phyloP scores from a whole-genome alignment of 768 basidiomycete genomes.

The Lentinula raphanica region DNA sequence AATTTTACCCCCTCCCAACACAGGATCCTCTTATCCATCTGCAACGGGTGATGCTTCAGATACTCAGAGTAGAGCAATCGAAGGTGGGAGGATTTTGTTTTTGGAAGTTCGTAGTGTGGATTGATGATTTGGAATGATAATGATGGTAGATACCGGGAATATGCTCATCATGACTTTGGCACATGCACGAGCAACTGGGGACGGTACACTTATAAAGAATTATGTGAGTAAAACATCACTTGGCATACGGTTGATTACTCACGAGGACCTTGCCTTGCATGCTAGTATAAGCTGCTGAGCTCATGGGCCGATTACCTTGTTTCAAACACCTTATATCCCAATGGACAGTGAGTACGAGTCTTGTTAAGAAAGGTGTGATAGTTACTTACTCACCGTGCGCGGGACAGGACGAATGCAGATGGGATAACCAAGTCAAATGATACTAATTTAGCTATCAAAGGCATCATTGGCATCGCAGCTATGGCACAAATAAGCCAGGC shows the following conservation, averaged over 20 bases:
- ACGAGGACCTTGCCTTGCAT: not conserved
- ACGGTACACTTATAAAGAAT: constrained; percentile 16
- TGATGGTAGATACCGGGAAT: constrained; percentile 21
- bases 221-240: constrained; percentile 11
- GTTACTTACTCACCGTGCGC: too few relatives aligned
- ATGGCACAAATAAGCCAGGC: constrained; percentile 15
- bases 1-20: too few relatives aligned
- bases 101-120: not conserved
- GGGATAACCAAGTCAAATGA: not conserved
- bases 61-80: not conserved
- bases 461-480: constrained; percentile 12
- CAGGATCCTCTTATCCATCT: not conserved
- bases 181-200: constrained; percentile 23
- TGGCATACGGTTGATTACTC: not conserved
- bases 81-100: not conserved
- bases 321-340: constrained; percentile 1
- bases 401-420: not conserved
- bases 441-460: constrained; percentile 15
- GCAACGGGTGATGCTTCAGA: not conserved
- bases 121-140: not conserved
- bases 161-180: constrained; percentile 30
- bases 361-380: not conserved
- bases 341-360: constrained; percentile 6
- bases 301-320: constrained; percentile 6
- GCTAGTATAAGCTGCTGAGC: constrained; percentile 1